Evolutionary conservation across 495 filamentous ascomycete genomes (phyloP), one percentile per base, ranked within the genome.

Genomic region (Penicillium canariense): DNA sequence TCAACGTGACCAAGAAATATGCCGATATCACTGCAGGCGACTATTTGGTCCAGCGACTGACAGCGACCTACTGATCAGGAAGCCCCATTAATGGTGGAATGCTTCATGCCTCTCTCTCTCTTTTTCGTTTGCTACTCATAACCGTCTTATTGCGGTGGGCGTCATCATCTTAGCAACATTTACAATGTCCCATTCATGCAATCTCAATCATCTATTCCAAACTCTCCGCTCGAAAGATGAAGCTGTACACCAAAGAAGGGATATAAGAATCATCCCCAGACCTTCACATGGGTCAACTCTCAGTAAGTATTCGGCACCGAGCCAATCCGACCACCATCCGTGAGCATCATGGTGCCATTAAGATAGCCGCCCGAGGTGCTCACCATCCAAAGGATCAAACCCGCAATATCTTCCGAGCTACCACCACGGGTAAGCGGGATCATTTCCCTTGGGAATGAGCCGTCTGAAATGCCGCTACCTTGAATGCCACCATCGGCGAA

Each of bases 41-140:
- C 9, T 96, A 97, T 67, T 69, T 97, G 25, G 82, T 89, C 31
- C 84, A 89, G 74, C 82, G 93, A 58, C 68, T 97, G 63, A 71
- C 81, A 15, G 86, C 87, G 11, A 97, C 92, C 5, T 88, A 87
- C 59, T 67, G 54, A 74, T 22, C 34, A 39, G 27, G 17, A 18
- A 22, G 10, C 43, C 1, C n/a, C n/a, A n/a, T n/a, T n/a, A n/a
- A n/a, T 30, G 43, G 20, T 1, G 26, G 3, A 5, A 3, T 20
- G 1, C 30, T 31, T 46, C 25, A 28, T 18, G 5, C 43, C 4
- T 5, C 3, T 18, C 10, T 20, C 18, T 30, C n/a, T 3, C 8
- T 12, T 28, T 31, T 20, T 25, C 38, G 11, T 42, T n/a, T 25
- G 20, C 25, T 18, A 18, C 20, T 12, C 18, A 42, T 42, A 42